A percentile compares a stretch with the other conserved stretches of the same genome.
phyloP scores from a whole-genome alignment of 805 yeast genomes.

The Metschnikowia gelsemii region DNA sequence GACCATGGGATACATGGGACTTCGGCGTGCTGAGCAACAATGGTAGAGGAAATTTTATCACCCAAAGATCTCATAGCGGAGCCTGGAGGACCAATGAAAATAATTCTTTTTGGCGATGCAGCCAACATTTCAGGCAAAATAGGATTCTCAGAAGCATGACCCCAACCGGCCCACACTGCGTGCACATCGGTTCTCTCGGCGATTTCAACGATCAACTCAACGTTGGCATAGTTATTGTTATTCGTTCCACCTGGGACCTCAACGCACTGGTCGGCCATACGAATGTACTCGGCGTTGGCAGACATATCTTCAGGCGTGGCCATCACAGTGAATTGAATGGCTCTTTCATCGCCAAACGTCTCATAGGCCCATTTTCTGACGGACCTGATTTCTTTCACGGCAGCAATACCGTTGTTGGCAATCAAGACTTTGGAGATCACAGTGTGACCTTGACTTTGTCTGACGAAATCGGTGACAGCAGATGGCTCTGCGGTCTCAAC shows the following conservation, averaged over 20 bases:
- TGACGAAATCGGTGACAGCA: constrained; percentile 79
- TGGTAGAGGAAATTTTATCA: constrained; percentile 96
- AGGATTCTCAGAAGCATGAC: constrained; percentile 99
- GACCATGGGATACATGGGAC: constrained; percentile 99
- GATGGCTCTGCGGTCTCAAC: constrained; percentile 76
- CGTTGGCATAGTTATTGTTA: constrained; percentile 97
- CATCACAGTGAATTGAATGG: constrained; percentile 94
- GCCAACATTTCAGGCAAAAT: constrained; percentile 90
- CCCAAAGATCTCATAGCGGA: constrained; percentile 99
- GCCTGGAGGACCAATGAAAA: constrained; percentile 99
- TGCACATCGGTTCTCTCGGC: constrained; percentile 96
- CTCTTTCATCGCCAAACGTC: constrained; percentile 94
- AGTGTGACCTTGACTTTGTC: constrained; percentile 88
- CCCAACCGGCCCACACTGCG: constrained; percentile 99
- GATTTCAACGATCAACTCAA: constrained; percentile 91
- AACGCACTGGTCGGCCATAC: constrained; percentile 98
- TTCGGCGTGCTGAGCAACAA: constrained; percentile 97
- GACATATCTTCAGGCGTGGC: constrained; percentile 99
- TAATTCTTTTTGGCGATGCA: constrained; percentile 82
- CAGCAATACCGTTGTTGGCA: constrained; percentile 99
- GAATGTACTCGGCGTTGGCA: constrained; percentile 95
- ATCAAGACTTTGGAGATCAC: constrained; percentile 85
- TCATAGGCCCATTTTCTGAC: constrained; percentile 99
- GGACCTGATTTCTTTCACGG: constrained; percentile 96
- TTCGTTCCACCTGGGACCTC: constrained; percentile 99